Evolutionary conservation across 2,329 filamentous ascomycete genomes (phyloP), one percentile per base, ranked within the genome.

Genomic region (Cladosporium sp.): DNA sequence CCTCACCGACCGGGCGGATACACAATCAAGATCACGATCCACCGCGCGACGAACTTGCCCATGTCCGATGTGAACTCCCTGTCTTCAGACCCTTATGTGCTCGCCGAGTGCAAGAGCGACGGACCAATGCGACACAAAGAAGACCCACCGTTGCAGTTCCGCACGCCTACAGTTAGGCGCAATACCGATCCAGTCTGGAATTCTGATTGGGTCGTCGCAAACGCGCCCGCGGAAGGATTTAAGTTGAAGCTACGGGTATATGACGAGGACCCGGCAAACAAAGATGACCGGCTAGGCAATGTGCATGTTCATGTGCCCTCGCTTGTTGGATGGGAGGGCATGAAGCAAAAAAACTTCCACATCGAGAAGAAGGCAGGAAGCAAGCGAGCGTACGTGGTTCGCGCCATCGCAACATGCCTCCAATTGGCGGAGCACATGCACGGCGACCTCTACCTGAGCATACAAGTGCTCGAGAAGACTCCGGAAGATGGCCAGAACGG

Each of bases 261-360:
- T 70, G 92, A 97, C 64, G 92, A 97, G 68, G 92, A 97, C 70
- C 83, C 84, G 33, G 82, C 85, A 1, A 88, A 96, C 66, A 82
- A 86, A 59, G 87, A 97, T 65, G 92, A 97, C 70, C 80, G 89
- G 22, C 77, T 97, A 16, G 92, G 92, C 9, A 95, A 93, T 64
- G 88, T 89, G 3, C 89, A 89, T 43, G 74, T 95, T 50, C 71
- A 79, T 14, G 81, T 87, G 0, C 71, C 77, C 9, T 66, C 71
- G 2, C 66, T 95, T 6, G 81, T 86, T 40, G 68, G 77, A 37
- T 95, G 88, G 88, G 61, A 72, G 8, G 87, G 87, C 0, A 79
- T 91, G 46, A 77, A 78, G 3, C 76, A 85, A 52, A 74, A 82
- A 55, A 71, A 74, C 11, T 93, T 83, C 65, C 78, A 83, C 49